phyloP scores from a whole-genome alignment of 129 eudicot species.

The Daucus carota region DNA sequence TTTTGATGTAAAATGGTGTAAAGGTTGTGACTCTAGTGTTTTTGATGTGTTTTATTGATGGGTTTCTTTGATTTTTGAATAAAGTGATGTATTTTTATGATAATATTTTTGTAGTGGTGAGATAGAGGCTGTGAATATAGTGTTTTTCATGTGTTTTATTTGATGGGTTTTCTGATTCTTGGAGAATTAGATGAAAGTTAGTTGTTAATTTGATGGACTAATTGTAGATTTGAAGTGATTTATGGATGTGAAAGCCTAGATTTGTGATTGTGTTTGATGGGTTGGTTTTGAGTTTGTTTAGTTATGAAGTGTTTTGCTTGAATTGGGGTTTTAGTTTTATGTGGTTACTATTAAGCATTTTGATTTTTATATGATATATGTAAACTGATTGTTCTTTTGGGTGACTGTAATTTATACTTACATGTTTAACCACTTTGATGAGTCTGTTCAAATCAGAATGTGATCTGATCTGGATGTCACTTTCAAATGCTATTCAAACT shows the following conservation, averaged over 20 bases:
- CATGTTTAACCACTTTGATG: not conserved
- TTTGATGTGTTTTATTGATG: not conserved
- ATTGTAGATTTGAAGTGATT: not conserved
- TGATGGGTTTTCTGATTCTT: not conserved
- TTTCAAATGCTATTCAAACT: not conserved
- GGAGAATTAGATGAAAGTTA: not conserved
- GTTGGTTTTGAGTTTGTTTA: not conserved
- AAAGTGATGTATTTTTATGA: not conserved
- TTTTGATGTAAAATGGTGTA: not conserved
- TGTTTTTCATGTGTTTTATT: not conserved
- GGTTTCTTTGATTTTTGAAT: not conserved
- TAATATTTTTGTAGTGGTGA: too few relatives aligned
- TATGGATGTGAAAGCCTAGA: not conserved
- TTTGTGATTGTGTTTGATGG: not conserved
- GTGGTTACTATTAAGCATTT: too few relatives aligned
- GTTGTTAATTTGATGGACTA: not conserved
- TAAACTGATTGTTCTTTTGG: not conserved
- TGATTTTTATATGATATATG: not conserved
- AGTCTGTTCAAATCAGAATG: not conserved
- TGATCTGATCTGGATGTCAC: constrained; percentile 1
- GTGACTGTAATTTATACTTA: not conserved
- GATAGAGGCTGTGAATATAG: not conserved
- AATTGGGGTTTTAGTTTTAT: too few relatives aligned
- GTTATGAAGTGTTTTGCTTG: not conserved
- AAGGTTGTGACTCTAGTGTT: not conserved